Evolutionary conservation across 305 asterid genomes (phyloP).

Genomic region (Fraxinus sp.): DNA sequence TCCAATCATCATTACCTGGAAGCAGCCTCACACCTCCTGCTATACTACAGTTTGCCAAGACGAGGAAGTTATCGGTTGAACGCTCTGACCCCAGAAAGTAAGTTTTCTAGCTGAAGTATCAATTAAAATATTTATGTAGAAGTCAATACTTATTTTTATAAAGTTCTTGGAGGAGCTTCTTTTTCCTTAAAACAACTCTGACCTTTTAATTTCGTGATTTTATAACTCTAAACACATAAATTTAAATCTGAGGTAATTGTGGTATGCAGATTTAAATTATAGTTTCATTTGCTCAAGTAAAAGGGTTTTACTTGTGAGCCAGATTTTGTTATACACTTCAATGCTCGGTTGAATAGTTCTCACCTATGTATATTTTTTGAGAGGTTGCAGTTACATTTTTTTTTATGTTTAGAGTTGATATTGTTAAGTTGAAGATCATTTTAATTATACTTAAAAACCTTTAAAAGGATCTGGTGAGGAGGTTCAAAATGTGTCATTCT

Average conservation of each 20-base stretch:
- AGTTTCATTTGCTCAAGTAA: background rate
- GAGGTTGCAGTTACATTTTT: background rate
- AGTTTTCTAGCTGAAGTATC: constrained; percentile 28
- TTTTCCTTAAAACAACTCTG: background rate
- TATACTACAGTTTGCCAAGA: constrained; percentile 86
- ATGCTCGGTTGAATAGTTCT: background rate
- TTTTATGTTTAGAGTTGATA: background rate
- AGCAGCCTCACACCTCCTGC: constrained; percentile 66
- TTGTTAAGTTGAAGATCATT: background rate
- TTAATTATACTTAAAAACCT: background rate
- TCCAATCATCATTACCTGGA: constrained; percentile 72
- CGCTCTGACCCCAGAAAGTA: constrained; percentile 94
- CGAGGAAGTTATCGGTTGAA: constrained; percentile 82
- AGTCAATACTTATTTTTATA: background rate
- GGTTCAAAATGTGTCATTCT: background rate
- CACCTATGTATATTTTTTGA: background rate
- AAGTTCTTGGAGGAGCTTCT: background rate
- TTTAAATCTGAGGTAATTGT: background rate
- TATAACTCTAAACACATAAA: background rate
- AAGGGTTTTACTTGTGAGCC: background rate
- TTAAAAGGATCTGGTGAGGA: background rate
- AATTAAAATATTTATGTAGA: background rate
- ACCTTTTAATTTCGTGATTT: background rate
- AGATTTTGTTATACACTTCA: background rate
- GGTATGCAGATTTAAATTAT: background rate